phyloP scores from a whole-genome alignment of 805 yeast genomes.

The Grigorovia jiainica region DNA sequence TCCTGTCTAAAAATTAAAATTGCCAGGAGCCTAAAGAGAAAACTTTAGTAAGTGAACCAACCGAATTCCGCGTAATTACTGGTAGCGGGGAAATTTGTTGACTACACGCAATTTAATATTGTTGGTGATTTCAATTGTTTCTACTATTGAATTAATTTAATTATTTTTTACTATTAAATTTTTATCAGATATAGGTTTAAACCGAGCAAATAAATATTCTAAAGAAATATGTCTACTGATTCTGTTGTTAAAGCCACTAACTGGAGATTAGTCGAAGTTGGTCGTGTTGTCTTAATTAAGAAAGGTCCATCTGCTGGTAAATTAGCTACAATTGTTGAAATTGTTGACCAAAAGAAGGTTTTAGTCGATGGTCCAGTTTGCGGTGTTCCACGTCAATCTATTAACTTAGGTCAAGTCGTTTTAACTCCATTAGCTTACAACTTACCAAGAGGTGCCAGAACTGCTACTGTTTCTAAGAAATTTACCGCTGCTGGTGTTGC shows the following conservation, averaged over 20 bases:
- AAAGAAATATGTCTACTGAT: constrained; percentile 48
- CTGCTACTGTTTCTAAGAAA: constrained; percentile 78
- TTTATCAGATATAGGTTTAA: neutral
- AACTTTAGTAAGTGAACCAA: too few relatives aligned
- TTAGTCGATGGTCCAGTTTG: constrained; percentile 93
- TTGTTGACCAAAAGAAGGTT: constrained; percentile 97
- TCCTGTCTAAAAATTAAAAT: too few relatives aligned
- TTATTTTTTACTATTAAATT: neutral
- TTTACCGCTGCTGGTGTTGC: constrained; percentile 86
- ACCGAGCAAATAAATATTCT: constrained; percentile 5
- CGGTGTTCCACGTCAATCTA: constrained; percentile 85
- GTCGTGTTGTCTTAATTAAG: constrained; percentile 94
- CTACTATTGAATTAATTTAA: neutral
- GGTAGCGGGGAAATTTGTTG: too few relatives aligned
- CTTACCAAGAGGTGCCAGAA: constrained; percentile 92
- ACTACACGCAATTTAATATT: neutral
- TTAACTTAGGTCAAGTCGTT: constrained; percentile 76
- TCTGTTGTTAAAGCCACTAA: constrained; percentile 87
- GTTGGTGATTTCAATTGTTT: neutral
- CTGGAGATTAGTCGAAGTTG: constrained; percentile 99
- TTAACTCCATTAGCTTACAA: constrained; percentile 87
- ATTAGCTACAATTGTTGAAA: constrained; percentile 96
- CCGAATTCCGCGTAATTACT: too few relatives aligned
- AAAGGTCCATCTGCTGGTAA: constrained; percentile 64
- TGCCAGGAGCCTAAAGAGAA: too few relatives aligned